Evolutionary conservation across 495 filamentous ascomycete genomes (phyloP).

Genomic region (Penicillium herquei): DNA sequence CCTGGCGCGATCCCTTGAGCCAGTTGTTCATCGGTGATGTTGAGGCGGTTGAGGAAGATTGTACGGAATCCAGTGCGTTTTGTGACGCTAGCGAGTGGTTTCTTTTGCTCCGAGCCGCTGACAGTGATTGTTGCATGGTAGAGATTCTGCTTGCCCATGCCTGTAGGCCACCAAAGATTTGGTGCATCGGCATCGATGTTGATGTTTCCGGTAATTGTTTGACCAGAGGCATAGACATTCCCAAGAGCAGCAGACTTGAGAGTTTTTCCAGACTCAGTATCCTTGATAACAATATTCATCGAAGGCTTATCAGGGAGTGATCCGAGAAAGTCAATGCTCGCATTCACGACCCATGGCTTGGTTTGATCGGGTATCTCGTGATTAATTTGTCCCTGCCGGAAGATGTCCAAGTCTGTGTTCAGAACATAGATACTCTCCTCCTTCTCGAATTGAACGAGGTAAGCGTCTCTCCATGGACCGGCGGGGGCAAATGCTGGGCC

Average conservation of each 20-base stretch:
- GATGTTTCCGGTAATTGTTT: conserved; percentile 51
- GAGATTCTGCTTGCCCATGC: conserved; percentile 57
- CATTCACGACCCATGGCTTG: conserved; percentile 67
- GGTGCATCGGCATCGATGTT: conserved; percentile 45
- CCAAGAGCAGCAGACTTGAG: conserved; percentile 43
- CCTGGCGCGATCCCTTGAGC: conserved; percentile 59
- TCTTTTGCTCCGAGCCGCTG: conserved; percentile 24
- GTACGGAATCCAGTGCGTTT: conserved; percentile 66
- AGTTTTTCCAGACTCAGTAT: conserved; percentile 42
- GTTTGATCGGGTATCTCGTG: conserved; percentile 58
- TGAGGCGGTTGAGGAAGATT: conserved; percentile 61
- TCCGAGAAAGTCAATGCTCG: conserved; percentile 63
- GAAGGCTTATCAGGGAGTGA: conserved; percentile 44
- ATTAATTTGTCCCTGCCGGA: conserved; percentile 59
- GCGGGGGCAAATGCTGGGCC: conserved; percentile 64
- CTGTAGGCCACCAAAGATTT: conserved; percentile 64
- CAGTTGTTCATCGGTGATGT: conserved; percentile 57
- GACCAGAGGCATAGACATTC: conserved; percentile 43
- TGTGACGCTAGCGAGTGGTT: conserved; percentile 42
- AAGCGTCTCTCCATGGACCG: conserved; percentile 65
- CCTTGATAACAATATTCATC: conserved; percentile 54
- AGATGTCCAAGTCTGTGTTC: conserved; percentile 61
- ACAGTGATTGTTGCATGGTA: conserved; percentile 57
- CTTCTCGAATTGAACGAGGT: conserved; percentile 52
- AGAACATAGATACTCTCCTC: conserved; percentile 48